Evolutionary conservation across 2,329 filamentous ascomycete genomes (phyloP), one percentile per base, ranked within the genome.

Genomic region (Colletotrichum karsti): DNA sequence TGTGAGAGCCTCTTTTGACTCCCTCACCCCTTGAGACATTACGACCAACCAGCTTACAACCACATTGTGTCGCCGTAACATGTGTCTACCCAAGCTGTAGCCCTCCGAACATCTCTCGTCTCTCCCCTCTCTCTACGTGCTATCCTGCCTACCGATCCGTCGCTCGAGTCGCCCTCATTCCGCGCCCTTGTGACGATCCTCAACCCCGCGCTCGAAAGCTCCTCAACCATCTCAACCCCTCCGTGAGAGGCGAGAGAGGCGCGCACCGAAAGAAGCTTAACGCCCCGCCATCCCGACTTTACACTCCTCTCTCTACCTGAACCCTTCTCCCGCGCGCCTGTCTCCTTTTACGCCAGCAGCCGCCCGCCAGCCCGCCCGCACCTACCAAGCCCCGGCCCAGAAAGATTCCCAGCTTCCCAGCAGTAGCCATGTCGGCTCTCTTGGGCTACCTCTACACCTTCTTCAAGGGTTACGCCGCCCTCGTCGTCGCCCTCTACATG

Each of bases 401-500:
- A 18, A 37, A 61, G 41, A 51, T 33, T 18, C n/a, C n/a, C 50
- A 53, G 50, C 50, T 22, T 4, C n/a, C 30, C 18, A 26, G n/a
- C 48, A 58, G 54, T 62, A 69, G 69, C 63, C 74, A 84, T 84
- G 81, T 50, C 48, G 66, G 74, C 77, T 70, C 46, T 83, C 70
- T 73, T 79, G 70, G 72, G 70, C 71, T 78, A 79, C 75, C 65
- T 83, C 70, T 73, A 71, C 74, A 85, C 86, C 77, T 85, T 87
- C 77, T 73, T 85, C 69, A 78, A 78, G 69, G 84, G 82, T 73
- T 90, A 89, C 76, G 72, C 79, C 72, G 83, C 78, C 77, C 79
- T 89, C 71, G 84, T 82, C 67, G 46, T 86, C 72, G 77, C 79
- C 75, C 85, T 93, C 84, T 92, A 90, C 82, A 81, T 89, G 79